Conservation (phyloP, 257 asterid genomes). For the Gentiana macrophylla region DNA sequence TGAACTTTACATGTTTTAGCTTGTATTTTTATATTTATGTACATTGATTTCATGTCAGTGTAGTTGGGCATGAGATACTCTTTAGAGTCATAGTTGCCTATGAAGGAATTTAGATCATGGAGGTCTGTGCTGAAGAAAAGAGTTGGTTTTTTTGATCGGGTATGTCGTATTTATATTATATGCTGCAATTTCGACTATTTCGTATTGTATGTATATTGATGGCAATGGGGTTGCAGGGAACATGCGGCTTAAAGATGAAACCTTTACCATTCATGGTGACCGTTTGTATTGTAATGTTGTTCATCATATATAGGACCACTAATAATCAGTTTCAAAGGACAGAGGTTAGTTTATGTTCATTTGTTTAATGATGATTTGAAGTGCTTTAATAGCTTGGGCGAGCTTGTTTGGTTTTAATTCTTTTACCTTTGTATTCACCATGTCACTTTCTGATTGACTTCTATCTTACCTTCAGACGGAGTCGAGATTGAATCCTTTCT, state of each 20-base stretch:
- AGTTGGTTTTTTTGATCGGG: slow-evolving; percentile 46
- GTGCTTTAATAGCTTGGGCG: neutral
- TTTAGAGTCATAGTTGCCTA: slow-evolving; percentile 19
- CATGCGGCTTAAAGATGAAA: slow-evolving; percentile 62
- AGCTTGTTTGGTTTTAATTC: neutral
- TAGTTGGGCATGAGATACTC: slow-evolving; percentile 28
- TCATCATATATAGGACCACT: slow-evolving; percentile 65
- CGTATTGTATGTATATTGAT: neutral
- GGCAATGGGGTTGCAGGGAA: slow-evolving; percentile 37
- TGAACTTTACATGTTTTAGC: too few species aligned
- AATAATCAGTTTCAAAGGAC: slow-evolving; percentile 74
- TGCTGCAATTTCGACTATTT: neutral
- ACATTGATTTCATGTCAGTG: slow-evolving; percentile 14
- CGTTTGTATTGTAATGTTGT: slow-evolving; percentile 63
- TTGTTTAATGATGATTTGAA: slow-evolving; percentile 7
- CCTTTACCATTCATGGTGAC: slow-evolving; percentile 72
- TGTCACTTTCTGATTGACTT: slow-evolving; percentile 10
- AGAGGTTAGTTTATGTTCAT: slow-evolving; percentile 36
- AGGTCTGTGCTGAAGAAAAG: slow-evolving; percentile 59
- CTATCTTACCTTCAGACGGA: slow-evolving; percentile 53
- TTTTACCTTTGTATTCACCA: slow-evolving; percentile 1
- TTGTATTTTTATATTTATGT: neutral
- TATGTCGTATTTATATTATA: slow-evolving; percentile 11
- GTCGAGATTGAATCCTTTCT: slow-evolving; percentile 15
- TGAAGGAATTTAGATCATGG: slow-evolving; percentile 67